These are phyloP conservation scores for Lasiodiplodia sp. DNA, from an alignment of 2,329 filamentous ascomycete species.

Conservation along the genomic window DNA sequence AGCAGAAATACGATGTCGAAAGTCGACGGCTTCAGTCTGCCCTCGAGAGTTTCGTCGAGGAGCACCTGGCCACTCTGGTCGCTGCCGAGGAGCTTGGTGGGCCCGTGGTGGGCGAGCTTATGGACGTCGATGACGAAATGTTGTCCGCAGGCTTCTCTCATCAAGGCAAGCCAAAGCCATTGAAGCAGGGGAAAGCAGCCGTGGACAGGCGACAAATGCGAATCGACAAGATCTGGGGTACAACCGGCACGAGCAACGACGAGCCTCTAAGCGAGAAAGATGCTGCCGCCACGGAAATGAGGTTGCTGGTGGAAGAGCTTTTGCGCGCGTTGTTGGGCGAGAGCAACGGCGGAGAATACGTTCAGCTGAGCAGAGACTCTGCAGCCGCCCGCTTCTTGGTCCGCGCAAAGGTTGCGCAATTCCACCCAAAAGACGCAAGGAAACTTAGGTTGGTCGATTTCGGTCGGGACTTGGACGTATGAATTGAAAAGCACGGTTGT, in stretches of 20 bases:
- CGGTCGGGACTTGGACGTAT: conserved; percentile 50
- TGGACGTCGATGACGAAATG: conserved; percentile 66
- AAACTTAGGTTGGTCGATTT: conserved; percentile 62
- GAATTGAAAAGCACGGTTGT: not conserved
- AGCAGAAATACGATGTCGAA: conserved; percentile 66
- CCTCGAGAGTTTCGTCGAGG: conserved; percentile 74
- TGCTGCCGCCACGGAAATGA: conserved; percentile 56
- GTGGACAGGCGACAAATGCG: conserved; percentile 53
- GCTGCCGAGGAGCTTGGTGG: conserved; percentile 85
- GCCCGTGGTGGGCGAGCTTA: conserved; percentile 77
- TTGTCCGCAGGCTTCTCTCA: conserved; percentile 62
- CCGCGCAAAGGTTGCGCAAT: conserved; percentile 63
- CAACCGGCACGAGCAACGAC: conserved; percentile 25
- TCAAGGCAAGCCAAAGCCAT: conserved; percentile 54
- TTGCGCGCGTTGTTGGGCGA: conserved; percentile 50
- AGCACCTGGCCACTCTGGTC: conserved; percentile 75
- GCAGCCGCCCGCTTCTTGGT: conserved; percentile 62
- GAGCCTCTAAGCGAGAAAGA: conserved; percentile 53
- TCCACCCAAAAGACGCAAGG: conserved; percentile 61
- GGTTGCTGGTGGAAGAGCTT: conserved; percentile 55
- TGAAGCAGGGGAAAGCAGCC: conserved; percentile 43
- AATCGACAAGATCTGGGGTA: conserved; percentile 60
- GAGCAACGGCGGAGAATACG: conserved; percentile 52
- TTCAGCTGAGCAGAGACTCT: conserved; percentile 57
- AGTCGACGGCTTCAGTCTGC: conserved; percentile 67